phyloP scores from a whole-genome alignment of 768 basidiomycete species.

The Mycena albidolilacea region DNA sequence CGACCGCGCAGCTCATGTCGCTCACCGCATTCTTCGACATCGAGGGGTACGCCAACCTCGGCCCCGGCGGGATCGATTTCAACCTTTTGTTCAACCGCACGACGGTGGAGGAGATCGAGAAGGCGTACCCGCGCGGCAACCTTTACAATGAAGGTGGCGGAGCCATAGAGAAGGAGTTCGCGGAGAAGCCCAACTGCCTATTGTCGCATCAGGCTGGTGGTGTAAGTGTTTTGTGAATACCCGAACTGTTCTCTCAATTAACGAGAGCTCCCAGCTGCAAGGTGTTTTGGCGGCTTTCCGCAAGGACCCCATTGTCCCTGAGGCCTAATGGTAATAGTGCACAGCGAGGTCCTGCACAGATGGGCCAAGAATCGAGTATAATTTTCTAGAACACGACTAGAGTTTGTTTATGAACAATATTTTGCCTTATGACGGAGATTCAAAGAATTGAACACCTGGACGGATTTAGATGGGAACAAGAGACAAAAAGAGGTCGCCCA shows the following conservation, averaged over 20 bases:
- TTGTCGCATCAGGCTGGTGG: neutral
- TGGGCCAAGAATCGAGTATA: no score
- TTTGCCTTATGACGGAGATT: no score
- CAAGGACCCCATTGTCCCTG: slow-evolving; percentile 1
- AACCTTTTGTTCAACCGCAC: slow-evolving; percentile 1
- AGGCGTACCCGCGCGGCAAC: neutral
- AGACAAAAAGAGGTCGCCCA: no score
- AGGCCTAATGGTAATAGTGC: neutral
- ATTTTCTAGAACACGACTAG: no score
- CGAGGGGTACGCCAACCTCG: neutral
- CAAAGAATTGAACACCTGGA: no score
- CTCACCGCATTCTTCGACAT: slow-evolving; percentile 3
- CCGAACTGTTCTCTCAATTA: neutral
- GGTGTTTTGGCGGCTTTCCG: neutral
- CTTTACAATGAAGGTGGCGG: neutral
- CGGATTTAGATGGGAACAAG: no score
- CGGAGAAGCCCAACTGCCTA: neutral
- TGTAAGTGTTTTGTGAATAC: neutral
- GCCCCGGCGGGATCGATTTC: slow-evolving; percentile 1
- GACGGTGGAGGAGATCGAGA: slow-evolving; percentile 5
- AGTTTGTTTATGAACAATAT: no score
- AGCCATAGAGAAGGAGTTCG: neutral
- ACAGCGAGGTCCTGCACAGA: no score
- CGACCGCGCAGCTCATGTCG: neutral
- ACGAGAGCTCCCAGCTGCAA: neutral